phyloP scores from a whole-genome alignment of 805 yeast species.

The Yarrowia bubula region DNA sequence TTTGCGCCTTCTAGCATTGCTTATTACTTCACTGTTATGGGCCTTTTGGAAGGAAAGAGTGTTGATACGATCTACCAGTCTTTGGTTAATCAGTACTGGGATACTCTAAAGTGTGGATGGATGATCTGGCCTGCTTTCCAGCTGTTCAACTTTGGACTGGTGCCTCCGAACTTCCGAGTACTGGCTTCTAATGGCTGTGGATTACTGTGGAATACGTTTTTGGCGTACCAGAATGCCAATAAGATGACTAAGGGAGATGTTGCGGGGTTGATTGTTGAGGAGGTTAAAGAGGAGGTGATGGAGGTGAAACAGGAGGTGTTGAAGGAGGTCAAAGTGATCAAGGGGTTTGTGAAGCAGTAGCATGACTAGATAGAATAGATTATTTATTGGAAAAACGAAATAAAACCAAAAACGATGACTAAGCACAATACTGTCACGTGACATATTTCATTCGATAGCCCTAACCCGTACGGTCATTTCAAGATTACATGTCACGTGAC shows the following conservation, averaged over 20 bases:
- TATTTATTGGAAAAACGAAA: neutral
- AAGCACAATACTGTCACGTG: no score
- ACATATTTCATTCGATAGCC: no score
- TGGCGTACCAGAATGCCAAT: conserved; percentile 44
- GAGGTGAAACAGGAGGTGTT: conserved; percentile 14
- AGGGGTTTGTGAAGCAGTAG: conserved; percentile 1
- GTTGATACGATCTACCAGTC: conserved; percentile 42
- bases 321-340: conserved; percentile 5
- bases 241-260: neutral
- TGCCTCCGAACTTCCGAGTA: conserved; percentile 69
- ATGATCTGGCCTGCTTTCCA: conserved; percentile 86
- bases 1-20: conserved; percentile 80
- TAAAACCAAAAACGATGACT: no score
- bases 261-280: neutral
- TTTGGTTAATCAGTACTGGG: conserved; percentile 45
- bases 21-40: conserved; percentile 64
- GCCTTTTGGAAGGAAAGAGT: conserved; percentile 58
- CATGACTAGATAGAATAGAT: neutral
- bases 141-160: conserved; percentile 62
- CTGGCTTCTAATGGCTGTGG: conserved; percentile 68
- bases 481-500: no score
- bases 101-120: conserved; percentile 75
- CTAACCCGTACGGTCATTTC: no score
- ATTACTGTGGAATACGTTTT: conserved; percentile 79
- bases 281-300: conserved; percentile 4